These are phyloP conservation scores for Aleurites moluccanus DNA, from an alignment of 441 rosid genomes.

Conservation along the genomic window DNA sequence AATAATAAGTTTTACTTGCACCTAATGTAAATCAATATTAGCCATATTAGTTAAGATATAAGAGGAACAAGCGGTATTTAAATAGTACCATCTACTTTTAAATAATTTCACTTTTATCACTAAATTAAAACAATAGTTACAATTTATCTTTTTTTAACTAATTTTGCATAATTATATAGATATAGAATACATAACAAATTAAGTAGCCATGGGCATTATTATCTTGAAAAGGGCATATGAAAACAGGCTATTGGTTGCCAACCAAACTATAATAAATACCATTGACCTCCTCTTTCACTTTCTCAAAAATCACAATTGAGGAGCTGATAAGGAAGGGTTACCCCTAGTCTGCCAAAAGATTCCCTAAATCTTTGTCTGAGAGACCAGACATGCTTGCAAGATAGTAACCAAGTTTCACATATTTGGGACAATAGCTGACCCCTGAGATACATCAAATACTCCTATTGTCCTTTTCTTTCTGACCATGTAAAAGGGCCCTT, in stretches of 20 bases:
- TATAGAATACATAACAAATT: background rate
- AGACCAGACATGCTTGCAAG: slow-evolving; percentile 45
- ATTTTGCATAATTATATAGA: no score
- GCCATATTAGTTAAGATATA: no score
- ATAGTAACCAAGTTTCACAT: slow-evolving; percentile 35
- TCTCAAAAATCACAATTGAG: background rate
- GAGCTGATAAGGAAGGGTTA: slow-evolving; percentile 8
- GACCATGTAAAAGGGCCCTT: no score
- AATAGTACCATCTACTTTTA: no score
- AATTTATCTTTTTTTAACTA: background rate
- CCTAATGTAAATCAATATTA: no score
- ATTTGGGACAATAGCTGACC: no score
- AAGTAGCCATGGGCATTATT: background rate
- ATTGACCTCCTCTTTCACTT: background rate
- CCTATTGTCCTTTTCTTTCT: slow-evolving; percentile 35
- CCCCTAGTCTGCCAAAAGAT: slow-evolving; percentile 41
- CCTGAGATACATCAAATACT: slow-evolving; percentile 28
- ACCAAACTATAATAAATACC: background rate
- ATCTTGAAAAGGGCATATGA: background rate
- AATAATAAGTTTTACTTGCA: no score
- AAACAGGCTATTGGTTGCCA: background rate
- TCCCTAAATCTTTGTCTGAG: slow-evolving; percentile 56
- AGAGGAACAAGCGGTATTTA: no score
- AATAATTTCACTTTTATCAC: no score
- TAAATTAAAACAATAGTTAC: background rate